phyloP scores from a whole-genome alignment of 352 stramenopile genomes.

The Phytopythium mirpurense region DNA sequence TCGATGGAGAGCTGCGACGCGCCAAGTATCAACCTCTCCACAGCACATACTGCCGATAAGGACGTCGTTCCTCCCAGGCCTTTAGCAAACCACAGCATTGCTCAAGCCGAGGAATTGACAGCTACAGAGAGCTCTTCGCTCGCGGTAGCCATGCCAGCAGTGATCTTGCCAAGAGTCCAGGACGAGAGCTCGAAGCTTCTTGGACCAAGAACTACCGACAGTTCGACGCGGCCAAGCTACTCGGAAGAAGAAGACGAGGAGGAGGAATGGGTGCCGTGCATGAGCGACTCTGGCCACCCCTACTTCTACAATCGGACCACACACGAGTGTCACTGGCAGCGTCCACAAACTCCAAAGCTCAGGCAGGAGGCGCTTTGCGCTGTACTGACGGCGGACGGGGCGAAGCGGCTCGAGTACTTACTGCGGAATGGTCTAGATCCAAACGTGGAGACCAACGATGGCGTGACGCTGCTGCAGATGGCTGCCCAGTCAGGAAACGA shows the following conservation, averaged over 20 bases:
- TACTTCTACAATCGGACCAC: conserved; percentile 75
- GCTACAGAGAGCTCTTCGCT: no score
- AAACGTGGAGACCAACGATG: conserved; percentile 24
- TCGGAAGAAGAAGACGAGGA: conserved; percentile 13
- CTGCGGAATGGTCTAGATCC: conserved; percentile 30
- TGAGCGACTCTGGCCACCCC: conserved; percentile 41
- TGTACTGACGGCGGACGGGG: conserved; percentile 20
- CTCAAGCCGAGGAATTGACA: no score
- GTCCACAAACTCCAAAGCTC: conserved; percentile 12
- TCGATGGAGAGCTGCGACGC: background rate
- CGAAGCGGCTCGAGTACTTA: conserved; percentile 26
- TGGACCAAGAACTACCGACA: background rate
- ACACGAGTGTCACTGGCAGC: conserved; percentile 57
- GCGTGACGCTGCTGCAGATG: conserved; percentile 41
- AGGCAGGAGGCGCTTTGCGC: conserved; percentile 9
- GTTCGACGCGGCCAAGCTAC: background rate
- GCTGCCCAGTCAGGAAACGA: conserved; percentile 47
- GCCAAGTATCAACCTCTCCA: background rate
- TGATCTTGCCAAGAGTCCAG: background rate
- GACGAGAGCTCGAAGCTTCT: background rate
- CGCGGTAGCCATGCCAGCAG: background rate
- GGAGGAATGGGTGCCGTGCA: conserved; percentile 34
- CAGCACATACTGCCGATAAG: no score
- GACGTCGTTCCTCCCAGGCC: no score
- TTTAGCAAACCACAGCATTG: no score